Evolutionary conservation across 106 monocot species (phyloP), one percentile per base, ranked within the genome.

Genomic region (Agapanthus africanus): DNA sequence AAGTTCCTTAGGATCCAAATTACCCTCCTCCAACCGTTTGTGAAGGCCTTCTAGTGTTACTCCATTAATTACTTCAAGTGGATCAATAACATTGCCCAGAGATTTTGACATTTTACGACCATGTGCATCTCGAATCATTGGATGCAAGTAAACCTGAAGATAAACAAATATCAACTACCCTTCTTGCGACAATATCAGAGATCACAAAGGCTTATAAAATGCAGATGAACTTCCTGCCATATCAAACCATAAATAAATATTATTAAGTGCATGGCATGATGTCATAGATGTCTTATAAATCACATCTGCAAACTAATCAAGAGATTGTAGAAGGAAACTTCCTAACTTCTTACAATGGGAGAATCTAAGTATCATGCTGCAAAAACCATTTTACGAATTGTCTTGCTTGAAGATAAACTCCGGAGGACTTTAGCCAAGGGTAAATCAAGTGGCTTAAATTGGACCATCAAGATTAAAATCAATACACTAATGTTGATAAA

Each of bases 81-180:
- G 97, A 80, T 99, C 97, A 33, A 99, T 85, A 57, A 99, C 93
- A 86, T 99, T 99, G 11, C 97, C 97, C 7, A 93, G 63, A 4
- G 92, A 93, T 47, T 99, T 99, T 11, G 97, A 90, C 97, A 99
- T 99, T 77, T 99, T 99, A 27, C 92, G 89, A 22, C 97, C 97
- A 87, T 99, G 97, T 19, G 97, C 92, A 81, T 99, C 97, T 59
- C 97, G 83, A 65, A 99, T 81, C 82, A 93, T 99, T 23, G 93
- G 97, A 76, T 99, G 97, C 77, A 99, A 70, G 65, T 99, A 99
- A 63, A 99, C 87, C 97, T 93, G 67, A 44, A 63, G 35, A 51
- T 37, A 51, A 36, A 30, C 7, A 52, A 40, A 54, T 10, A 6
- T 44, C 5, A 41, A 44, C 19, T 31, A 68, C 4, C 51, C 30